Evolutionary conservation across 305 asterid genomes (phyloP), one percentile per base, ranked within the genome.

Genomic region (Fraxinus angustifolia): DNA sequence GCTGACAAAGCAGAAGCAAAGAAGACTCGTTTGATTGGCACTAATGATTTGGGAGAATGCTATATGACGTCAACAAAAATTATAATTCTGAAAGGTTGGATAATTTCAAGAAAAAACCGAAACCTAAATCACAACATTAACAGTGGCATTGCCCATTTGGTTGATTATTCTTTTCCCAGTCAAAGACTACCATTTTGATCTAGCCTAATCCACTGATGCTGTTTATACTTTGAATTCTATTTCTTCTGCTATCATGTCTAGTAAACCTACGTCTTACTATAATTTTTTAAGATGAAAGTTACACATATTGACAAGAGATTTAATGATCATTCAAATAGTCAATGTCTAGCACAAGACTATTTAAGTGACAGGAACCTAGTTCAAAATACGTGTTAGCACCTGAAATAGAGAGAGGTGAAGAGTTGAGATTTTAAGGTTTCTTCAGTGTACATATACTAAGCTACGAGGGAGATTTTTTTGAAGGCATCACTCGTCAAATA

Each of bases 321-420:
- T 72, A 33, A 34, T n/a, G 76, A 34, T 72, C 76, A n/a, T 34
- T 72, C 76, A 72, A 72, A 72, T 72, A 14, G 50, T 72, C 45
- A 72, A 16, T 16, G 26, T 34, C 76, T 33, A 14, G 76, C 48
- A 34, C 30, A 12, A 71, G 76, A 71, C 48, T 16, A 14, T 34
- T 31, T 14, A 33, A 70, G 48, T n/a, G 48, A 67, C 17, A n/a
- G 48, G 76, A 72, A 72, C 76, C 76, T 6, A 71, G 40, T 31
- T 70, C 45, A 4, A 33, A 70, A 70, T 71, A 33, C 21, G 4
- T 23, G 12, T 23, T 33, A 12, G 75, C 23, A 33, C 75, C 75
- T 71, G 76, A 33, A 72, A 23, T 14, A 33, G 76, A 16, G 76
- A 72, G 48, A 72, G 16, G 30, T 34, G 30, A 28, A 12, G 50